Evolutionary conservation across 1,284 basidiomycete genomes (phyloP).

Genomic region (Athelia psychrophila): DNA sequence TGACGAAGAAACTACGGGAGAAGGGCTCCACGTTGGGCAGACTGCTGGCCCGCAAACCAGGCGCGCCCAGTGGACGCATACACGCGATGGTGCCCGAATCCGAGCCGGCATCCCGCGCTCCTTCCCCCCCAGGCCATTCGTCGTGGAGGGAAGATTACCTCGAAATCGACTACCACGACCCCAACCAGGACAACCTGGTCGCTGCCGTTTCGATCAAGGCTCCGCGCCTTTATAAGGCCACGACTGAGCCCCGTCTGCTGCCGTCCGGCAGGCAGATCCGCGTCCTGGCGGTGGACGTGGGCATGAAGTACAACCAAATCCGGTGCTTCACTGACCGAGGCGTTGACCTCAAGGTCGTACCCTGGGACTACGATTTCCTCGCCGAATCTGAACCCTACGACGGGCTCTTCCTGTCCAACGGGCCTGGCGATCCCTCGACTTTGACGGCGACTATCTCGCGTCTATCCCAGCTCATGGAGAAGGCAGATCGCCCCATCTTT

Average conservation of each 20-base stretch:
- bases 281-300: slow-evolving; percentile 92
- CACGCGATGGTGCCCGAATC: slow-evolving; percentile 30
- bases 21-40: slow-evolving; percentile 92
- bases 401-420: slow-evolving; percentile 97
- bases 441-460: slow-evolving; percentile 74
- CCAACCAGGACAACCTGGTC: slow-evolving; percentile 90
- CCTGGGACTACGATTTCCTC: slow-evolving; percentile 95
- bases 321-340: slow-evolving; percentile 94
- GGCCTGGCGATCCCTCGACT: slow-evolving; percentile 95
- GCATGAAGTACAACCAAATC: slow-evolving; percentile 99
- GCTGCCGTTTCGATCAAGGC: slow-evolving; percentile 78
- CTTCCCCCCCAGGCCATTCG: slow-evolving; percentile 47
- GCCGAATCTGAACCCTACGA: slow-evolving; percentile 81
- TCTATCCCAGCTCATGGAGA: slow-evolving; percentile 72
- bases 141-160: slow-evolving; percentile 84
- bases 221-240: slow-evolving; percentile 73
- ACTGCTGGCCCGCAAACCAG: slow-evolving; percentile 62
- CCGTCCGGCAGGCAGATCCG: slow-evolving; percentile 81
- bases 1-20: slow-evolving; percentile 96
- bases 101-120: slow-evolving; percentile 45
- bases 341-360: slow-evolving; percentile 95
- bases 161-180: slow-evolving; percentile 84
- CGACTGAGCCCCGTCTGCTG: slow-evolving; percentile 61
- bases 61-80: slow-evolving; percentile 33
- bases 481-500: slow-evolving; percentile 85